phyloP scores from a whole-genome alignment of 2,329 filamentous ascomycete genomes.

The Gaeumannomyces sp. region DNA sequence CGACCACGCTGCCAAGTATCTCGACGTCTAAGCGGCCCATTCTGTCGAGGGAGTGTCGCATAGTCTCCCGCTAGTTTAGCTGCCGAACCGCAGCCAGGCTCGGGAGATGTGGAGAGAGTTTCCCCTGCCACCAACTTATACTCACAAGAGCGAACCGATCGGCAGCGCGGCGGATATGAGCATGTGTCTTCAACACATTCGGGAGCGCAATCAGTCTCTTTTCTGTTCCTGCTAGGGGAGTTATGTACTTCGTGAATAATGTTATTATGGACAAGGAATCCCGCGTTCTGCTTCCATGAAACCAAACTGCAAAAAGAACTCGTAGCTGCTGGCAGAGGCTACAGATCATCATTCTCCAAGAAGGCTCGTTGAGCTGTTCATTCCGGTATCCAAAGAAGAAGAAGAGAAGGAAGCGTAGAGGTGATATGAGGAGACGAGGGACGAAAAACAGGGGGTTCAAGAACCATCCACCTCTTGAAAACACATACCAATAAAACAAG shows the following conservation, averaged over 20 bases:
- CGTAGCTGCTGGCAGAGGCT: background rate
- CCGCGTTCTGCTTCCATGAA: background rate
- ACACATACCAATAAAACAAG: background rate
- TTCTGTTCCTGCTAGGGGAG: too few species aligned
- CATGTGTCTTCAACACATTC: too few species aligned
- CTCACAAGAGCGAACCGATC: too few species aligned
- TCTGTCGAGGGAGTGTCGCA: too few species aligned
- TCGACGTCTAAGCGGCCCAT: constrained; percentile 28
- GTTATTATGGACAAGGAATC: constrained; percentile 3
- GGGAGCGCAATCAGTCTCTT: too few species aligned
- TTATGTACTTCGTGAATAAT: background rate
- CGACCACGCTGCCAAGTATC: constrained; percentile 81
- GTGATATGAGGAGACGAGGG: background rate
- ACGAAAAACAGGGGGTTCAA: too few species aligned
- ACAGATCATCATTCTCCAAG: background rate
- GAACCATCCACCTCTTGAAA: background rate
- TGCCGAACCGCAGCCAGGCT: too few species aligned
- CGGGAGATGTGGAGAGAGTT: too few species aligned
- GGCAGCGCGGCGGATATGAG: too few species aligned
- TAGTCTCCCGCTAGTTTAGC: too few species aligned
- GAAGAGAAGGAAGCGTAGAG: background rate
- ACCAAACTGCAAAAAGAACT: background rate
- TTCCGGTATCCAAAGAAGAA: background rate
- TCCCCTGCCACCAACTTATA: too few species aligned
- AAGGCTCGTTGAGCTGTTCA: background rate